Evolutionary conservation across 1,139 yeast genomes (phyloP), one percentile per base, ranked within the genome.

Genomic region (Suhomyces maxii): DNA sequence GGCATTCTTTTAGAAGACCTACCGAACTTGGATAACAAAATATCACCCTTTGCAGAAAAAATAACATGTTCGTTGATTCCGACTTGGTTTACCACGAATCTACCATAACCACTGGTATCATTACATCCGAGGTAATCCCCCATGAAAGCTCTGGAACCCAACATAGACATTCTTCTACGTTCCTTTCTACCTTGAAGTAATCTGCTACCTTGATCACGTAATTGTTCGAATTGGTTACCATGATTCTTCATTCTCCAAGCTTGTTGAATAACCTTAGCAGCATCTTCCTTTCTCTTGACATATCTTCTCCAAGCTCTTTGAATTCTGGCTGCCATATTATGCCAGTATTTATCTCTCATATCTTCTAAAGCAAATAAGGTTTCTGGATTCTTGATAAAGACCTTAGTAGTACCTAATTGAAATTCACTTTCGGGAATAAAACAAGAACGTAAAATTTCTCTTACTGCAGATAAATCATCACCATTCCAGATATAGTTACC

Each of bases 401-500:
- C 95, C 66, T 90, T 93, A n/a, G 96, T 80, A 1, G 86, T 86
- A 61, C 99, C 99, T 71, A 93, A 73, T 68, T 95, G 99, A 67
- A 77, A 95, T 64, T 95, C 99, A 8, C 83, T 63, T 1, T 72
- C 59, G 6, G 97, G 97, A 49, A 95, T 89, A 41, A 83, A 82
- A 25, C 97, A 83, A 54, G 93, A 90, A 41, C 72, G 73, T 60
- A 95, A 73, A 53, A 95, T 93, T 57, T 87, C 86, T 48, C 76
- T 71, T 3, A 90, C 89, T 0, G 98, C 99, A 32, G 87, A 79
- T 44, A 82, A 73, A 44, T 89, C 84, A 58, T 89, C 96, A 26
- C 99, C 99, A 41, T 76, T 74, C 97, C 97, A 95, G 43, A 89
- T 91, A 61, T 88, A 95, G 57, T 95, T 99, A 65, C 99, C 99